These are phyloP conservation scores for Grigorovia jiainica DNA, from an alignment of 805 yeast genomes.

Conservation along the genomic window DNA sequence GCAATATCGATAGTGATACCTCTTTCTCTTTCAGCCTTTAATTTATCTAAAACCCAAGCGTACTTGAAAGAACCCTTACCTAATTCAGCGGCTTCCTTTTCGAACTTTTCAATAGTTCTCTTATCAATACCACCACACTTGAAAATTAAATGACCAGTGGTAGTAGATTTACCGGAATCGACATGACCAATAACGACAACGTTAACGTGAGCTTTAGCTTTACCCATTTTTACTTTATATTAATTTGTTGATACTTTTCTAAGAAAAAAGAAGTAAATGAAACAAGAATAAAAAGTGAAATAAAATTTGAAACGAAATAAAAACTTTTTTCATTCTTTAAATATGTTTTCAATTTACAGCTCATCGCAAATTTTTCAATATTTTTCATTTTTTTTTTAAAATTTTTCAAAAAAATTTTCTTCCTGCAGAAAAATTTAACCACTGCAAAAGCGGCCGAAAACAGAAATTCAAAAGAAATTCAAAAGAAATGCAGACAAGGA, in stretches of 20 bases:
- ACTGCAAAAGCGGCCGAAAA: no score
- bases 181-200: constrained; percentile 99
- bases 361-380: no score
- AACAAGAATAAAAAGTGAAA: neutral
- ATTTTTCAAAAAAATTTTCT: no score
- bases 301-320: no score
- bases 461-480: no score
- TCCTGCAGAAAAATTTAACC: no score
- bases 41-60: constrained; percentile 95
- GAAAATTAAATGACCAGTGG: constrained; percentile 98
- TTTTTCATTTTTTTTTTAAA: no score
- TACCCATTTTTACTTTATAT: constrained; percentile 47
- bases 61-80: constrained; percentile 96
- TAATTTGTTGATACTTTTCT: constrained; percentile 1
- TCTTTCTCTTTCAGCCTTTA: constrained; percentile 94
- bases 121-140: constrained; percentile 99
- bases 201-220: constrained; percentile 96
- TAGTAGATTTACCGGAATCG: constrained; percentile 98
- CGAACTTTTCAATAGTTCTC: constrained; percentile 97
- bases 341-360: no score
- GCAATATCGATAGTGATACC: constrained; percentile 95
- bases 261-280: neutral
- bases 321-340: no score
- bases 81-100: constrained; percentile 95
- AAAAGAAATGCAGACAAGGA: no score